Conservation (phyloP, 768 basidiomycete genomes). For the Naganishia friedmannii region DNA sequence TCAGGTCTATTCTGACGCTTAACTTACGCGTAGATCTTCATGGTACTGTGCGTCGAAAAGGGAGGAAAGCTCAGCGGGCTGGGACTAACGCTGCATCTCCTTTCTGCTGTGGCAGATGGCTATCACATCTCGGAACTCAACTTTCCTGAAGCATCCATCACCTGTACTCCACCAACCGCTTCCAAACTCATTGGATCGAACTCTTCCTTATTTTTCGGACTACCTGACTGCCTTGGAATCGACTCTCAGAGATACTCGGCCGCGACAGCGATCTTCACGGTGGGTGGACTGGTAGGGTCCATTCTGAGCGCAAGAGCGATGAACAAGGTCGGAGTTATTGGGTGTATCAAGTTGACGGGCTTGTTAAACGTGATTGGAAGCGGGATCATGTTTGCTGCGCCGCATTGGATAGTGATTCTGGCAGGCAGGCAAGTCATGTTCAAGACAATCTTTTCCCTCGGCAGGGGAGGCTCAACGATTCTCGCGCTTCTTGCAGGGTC, state of each 20-base stretch:
- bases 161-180: conserved; percentile 56
- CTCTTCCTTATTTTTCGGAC: conserved; percentile 14
- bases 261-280: conserved; percentile 79
- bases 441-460: neutral
- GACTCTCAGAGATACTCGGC: conserved; percentile 71
- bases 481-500: conserved; percentile 33
- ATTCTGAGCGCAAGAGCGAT: conserved; percentile 40
- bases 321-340: conserved; percentile 36
- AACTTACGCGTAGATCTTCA: conserved; percentile 41
- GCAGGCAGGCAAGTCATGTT: conserved; percentile 39
- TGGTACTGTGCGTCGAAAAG: conserved; percentile 44
- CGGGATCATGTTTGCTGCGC: conserved; percentile 41
- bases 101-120: conserved; percentile 54
- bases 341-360: conserved; percentile 45
- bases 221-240: conserved; percentile 78
- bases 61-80: neutral
- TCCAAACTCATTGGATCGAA: conserved; percentile 12
- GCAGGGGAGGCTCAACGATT: neutral
- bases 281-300: conserved; percentile 74
- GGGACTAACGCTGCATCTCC: neutral
- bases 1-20: neutral
- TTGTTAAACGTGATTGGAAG: conserved; percentile 46
- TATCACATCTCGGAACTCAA: conserved; percentile 90
- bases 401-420: conserved; percentile 42
- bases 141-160: conserved; percentile 73